Percentiles rank a stretch among this genome's conserved stretches.
phyloP scores from a whole-genome alignment of 164 flowering plant genomes.

The Aristolochia californica region DNA sequence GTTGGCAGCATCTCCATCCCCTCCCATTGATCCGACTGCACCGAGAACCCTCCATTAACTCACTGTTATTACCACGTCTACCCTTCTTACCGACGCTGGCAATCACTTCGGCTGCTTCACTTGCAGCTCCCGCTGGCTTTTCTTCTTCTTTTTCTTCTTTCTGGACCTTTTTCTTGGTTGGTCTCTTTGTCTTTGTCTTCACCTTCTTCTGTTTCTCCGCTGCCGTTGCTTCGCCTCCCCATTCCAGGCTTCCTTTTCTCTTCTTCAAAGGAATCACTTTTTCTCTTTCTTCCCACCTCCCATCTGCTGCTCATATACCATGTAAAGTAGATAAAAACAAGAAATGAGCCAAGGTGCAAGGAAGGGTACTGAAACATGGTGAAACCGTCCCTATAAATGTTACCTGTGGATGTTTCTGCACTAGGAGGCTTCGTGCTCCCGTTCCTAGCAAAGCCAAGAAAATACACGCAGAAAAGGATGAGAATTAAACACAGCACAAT shows the following conservation, averaged over 20 bases:
- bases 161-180: background rate
- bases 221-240: background rate
- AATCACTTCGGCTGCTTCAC: background rate
- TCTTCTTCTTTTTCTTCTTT: constrained; percentile 3
- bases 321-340: background rate
- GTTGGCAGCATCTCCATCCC: constrained; percentile 86
- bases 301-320: constrained; percentile 8
- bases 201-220: too few species aligned
- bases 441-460: too few species aligned
- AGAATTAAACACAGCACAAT: too few species aligned
- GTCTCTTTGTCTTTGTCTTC: background rate
- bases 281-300: constrained; percentile 32
- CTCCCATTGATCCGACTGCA: constrained; percentile 83
- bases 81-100: constrained; percentile 12
- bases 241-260: constrained; percentile 27
- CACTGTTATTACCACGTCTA: constrained; percentile 21
- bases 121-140: background rate
- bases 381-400: too few species aligned
- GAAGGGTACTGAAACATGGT: too few species aligned
- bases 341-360: background rate
- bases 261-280: constrained; percentile 38
- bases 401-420: too few species aligned
- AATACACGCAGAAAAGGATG: too few species aligned
- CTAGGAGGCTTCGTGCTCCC: too few species aligned
- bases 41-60: constrained; percentile 64